Evolutionary conservation across 805 yeast species (phyloP), one percentile per base, ranked within the genome.

Genomic region (Metschnikowia drakensbergensis): DNA sequence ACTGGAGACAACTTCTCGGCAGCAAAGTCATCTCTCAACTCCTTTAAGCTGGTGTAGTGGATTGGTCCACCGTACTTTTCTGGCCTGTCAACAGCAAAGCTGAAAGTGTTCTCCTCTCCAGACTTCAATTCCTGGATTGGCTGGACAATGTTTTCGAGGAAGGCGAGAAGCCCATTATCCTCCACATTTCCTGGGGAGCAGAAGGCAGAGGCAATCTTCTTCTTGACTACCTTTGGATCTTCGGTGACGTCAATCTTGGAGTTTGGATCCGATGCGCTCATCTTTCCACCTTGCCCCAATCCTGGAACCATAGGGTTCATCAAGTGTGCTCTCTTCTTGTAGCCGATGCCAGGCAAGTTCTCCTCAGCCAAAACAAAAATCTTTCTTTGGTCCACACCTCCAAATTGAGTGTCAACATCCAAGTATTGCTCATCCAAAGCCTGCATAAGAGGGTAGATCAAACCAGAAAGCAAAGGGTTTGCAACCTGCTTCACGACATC

Each of bases 221-320:
- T 92, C 71, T 83, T 86, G 49, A 94, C 94, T 30, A 72, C 69
- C 64, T 86, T 86, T 58, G 97, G 96, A 42, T 86, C 92, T 68
- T 94, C 99, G 52, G 91, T 72, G 33, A 94, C 68, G 63, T 94
- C 99, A 55, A 94, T 90, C 72, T 94, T 94, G 49, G 98, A 91
- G 76, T 90, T 94, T 60, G 99, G 97, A 73, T 94, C 99, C 32
- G 97, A 88, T 2, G 99, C 97, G 60, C 97, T 88, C 99, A 94
- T 94, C 67, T 94, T 94, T 62, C 95, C 99, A 60, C 98, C 97
- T 71, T 91, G 97, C 30, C 86, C 83, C 60, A 94, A 80, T 47
- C 99, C 98, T 43, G 99, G 99, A 41, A 95, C 97, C 98, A 94
- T 92, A 47, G 90, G 92, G 74, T 94, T 94, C 99, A 94, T 94